Evolutionary conservation across 1,284 basidiomycete species (phyloP).

Genomic region (Inonotus obliquus): DNA sequence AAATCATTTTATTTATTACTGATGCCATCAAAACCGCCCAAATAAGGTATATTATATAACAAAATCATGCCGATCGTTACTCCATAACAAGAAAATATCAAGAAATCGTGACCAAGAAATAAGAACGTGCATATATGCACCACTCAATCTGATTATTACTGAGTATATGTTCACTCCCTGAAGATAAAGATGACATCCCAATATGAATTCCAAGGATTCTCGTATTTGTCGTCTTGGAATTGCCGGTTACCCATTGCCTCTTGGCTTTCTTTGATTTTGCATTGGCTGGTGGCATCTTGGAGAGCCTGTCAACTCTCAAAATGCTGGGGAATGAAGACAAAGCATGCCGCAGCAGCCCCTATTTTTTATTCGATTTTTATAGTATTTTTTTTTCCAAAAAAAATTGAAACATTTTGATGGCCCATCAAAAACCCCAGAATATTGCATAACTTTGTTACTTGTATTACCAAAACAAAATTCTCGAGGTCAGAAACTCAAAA

Average conservation of each 20-base stretch:
- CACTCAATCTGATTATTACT: too few species aligned
- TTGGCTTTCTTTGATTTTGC: too few species aligned
- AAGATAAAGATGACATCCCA: too few species aligned
- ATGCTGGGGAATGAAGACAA: neutral
- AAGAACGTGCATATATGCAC: too few species aligned
- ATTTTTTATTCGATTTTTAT: neutral
- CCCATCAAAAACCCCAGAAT: neutral
- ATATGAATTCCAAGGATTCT: too few species aligned
- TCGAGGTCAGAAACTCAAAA: neutral
- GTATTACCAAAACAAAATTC: neutral
- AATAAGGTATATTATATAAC: neutral
- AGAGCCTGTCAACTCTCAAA: neutral
- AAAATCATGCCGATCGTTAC: neutral
- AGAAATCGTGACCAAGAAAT: too few species aligned
- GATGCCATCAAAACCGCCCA: neutral
- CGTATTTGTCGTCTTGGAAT: too few species aligned
- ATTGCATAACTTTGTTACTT: neutral
- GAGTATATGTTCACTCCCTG: too few species aligned
- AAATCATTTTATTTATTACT: neutral
- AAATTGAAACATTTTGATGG: neutral
- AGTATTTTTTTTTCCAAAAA: neutral
- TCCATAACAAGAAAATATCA: neutral
- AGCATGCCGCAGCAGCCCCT: neutral
- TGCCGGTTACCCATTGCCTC: too few species aligned
- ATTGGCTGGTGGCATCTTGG: neutral